Evolutionary conservation across 1,284 basidiomycete species (phyloP).

Genomic region (Tylopilus sp.): DNA sequence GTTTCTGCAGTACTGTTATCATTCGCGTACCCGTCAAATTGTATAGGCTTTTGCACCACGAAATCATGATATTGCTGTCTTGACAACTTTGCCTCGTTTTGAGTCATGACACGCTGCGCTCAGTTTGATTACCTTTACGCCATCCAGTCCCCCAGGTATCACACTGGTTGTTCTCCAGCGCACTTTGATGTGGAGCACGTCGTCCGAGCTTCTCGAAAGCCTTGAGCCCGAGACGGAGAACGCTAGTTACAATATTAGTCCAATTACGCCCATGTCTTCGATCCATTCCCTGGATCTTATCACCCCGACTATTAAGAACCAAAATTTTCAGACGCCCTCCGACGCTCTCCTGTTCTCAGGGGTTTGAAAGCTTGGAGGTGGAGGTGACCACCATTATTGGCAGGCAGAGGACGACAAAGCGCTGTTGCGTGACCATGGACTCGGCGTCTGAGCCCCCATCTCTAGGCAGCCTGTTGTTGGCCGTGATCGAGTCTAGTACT

Average conservation of each 20-base stretch:
- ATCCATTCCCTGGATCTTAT: constrained; percentile 69
- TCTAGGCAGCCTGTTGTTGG: too few species aligned
- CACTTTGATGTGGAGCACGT: too few species aligned
- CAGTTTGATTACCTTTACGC: too few species aligned
- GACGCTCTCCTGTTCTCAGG: constrained; percentile 59
- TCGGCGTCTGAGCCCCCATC: constrained; percentile 70
- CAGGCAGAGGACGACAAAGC: constrained; percentile 60
- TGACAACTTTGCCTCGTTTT: too few species aligned
- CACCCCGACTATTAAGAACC: constrained; percentile 67
- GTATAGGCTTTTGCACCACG: too few species aligned
- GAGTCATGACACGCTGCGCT: too few species aligned
- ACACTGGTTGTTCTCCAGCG: too few species aligned
- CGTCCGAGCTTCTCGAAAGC: constrained; percentile 68
- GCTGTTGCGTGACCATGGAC: constrained; percentile 74
- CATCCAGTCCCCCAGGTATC: too few species aligned
- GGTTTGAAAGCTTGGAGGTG: constrained; percentile 51
- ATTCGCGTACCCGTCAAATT: too few species aligned
- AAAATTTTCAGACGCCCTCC: constrained; percentile 52
- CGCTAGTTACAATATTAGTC: constrained; percentile 41
- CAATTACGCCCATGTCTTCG: constrained; percentile 38
- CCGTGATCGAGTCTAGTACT: too few species aligned
- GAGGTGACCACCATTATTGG: constrained; percentile 37
- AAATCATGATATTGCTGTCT: too few species aligned
- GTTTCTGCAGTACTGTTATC: too few species aligned
- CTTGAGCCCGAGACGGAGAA: constrained; percentile 55